Evolutionary conservation across 306 rosid species (phyloP).

Genomic region (Mimosa pudica): DNA sequence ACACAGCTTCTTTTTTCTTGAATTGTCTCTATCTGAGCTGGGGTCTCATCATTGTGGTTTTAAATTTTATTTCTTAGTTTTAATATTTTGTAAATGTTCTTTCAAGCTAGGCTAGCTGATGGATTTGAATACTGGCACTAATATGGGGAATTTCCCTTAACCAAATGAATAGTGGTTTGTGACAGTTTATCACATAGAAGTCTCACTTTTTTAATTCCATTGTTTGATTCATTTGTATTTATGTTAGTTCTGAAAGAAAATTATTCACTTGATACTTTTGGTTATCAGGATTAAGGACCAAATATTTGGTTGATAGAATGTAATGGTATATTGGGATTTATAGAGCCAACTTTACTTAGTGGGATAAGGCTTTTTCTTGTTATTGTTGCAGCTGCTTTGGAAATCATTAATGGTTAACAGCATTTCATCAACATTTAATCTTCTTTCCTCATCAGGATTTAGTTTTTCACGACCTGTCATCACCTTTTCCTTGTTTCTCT

Average conservation of each 20-base stretch:
- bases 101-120: background rate
- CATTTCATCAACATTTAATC: background rate
- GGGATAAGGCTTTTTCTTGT: no score
- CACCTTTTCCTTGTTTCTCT: constrained; percentile 26
- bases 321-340: no score
- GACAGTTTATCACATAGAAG: background rate
- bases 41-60: no score
- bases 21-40: background rate
- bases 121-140: background rate
- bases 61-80: no score
- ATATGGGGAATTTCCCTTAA: background rate
- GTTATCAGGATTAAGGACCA: no score
- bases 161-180: constrained; percentile 19
- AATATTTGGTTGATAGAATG: no score
- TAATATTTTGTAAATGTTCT: background rate
- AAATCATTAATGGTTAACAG: background rate
- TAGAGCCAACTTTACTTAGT: no score
- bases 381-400: background rate
- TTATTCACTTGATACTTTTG: no score
- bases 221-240: background rate
- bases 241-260: background rate
- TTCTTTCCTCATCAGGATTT: background rate
- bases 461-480: background rate
- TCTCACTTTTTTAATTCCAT: background rate
- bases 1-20: background rate